These are phyloP conservation scores for Shiraia sp. DNA, from an alignment of 2,329 filamentous ascomycete species.

Conservation along the genomic window DNA sequence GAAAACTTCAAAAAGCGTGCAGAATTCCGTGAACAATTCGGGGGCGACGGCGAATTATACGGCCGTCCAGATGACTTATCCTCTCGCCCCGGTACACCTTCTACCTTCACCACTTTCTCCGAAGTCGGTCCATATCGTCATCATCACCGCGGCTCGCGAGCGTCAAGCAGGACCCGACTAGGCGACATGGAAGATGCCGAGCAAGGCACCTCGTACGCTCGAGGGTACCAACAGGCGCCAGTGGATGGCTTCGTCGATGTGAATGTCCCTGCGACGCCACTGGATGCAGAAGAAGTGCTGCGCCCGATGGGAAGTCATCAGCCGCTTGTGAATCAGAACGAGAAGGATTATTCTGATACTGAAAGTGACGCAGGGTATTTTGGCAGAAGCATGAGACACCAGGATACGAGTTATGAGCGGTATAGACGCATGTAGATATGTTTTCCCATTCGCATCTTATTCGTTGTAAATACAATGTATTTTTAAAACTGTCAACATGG, in stretches of 20 bases:
- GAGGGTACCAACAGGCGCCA: slow-evolving; percentile 29
- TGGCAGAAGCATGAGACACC: slow-evolving; percentile 4
- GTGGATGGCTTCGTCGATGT: slow-evolving; percentile 22
- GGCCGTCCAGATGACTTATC: slow-evolving; percentile 64
- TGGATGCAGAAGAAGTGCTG: slow-evolving; percentile 26
- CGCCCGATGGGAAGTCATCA: slow-evolving; percentile 17
- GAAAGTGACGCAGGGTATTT: slow-evolving; percentile 11
- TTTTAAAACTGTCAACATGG: no score
- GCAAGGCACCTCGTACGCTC: slow-evolving; percentile 29
- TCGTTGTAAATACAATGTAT: no score
- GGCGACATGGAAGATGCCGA: slow-evolving; percentile 20
- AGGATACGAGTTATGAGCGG: slow-evolving; percentile 24
- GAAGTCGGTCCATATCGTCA: slow-evolving; percentile 20
- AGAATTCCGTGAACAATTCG: slow-evolving; percentile 85
- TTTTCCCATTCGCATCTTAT: no score
- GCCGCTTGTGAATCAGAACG: slow-evolving; percentile 15
- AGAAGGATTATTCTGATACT: slow-evolving; percentile 5
- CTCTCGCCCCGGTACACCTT: slow-evolving; percentile 33
- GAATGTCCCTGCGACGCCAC: slow-evolving; percentile 24
- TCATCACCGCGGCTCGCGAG: slow-evolving; percentile 14
- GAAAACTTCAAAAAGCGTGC: slow-evolving; percentile 86
- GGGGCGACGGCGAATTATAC: slow-evolving; percentile 64
- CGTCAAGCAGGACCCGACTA: slow-evolving; percentile 26
- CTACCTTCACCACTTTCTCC: slow-evolving; percentile 33
- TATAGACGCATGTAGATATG: slow-evolving; percentile 5